phyloP scores from a whole-genome alignment of 179 eudicot genomes.

The Silene noctiflora region DNA sequence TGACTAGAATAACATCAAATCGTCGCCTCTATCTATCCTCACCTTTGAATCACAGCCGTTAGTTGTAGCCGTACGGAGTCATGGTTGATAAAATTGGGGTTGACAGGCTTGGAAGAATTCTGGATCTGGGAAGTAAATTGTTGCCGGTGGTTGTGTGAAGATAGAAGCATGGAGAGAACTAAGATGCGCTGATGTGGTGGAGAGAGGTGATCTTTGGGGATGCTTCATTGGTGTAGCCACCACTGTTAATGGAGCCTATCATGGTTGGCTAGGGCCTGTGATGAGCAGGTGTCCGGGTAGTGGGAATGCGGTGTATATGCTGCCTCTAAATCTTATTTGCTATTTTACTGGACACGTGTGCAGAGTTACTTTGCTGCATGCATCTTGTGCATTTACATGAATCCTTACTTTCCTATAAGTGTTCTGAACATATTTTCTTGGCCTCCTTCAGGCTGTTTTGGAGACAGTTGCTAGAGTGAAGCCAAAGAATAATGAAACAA shows the following conservation, averaged over 20 bases:
- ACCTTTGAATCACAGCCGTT: constrained; percentile 1
- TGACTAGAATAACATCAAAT: background rate
- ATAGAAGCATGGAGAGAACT: background rate
- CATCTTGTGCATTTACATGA: constrained; percentile 11
- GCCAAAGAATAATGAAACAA: constrained; percentile 95
- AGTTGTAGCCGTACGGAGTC: background rate
- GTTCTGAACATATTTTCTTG: constrained; percentile 11
- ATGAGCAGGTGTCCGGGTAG: background rate
- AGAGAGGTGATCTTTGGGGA: background rate
- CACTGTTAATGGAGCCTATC: background rate
- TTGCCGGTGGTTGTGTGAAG: background rate
- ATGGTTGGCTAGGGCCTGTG: background rate
- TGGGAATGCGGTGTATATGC: background rate
- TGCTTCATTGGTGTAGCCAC: background rate
- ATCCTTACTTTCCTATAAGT: background rate
- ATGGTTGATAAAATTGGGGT: background rate
- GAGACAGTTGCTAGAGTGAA: constrained; percentile 99
- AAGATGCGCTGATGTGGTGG: background rate
- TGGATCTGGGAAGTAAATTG: background rate
- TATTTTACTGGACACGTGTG: background rate
- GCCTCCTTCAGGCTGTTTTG: constrained; percentile 70
- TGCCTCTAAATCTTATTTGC: constrained; percentile 13
- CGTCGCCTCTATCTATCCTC: background rate
- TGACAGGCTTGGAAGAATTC: background rate
- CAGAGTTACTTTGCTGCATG: constrained; percentile 13